Base-by-base conservation (phyloP, 345 rosid species). In the Psidium friedrichsthalianum region DNA sequence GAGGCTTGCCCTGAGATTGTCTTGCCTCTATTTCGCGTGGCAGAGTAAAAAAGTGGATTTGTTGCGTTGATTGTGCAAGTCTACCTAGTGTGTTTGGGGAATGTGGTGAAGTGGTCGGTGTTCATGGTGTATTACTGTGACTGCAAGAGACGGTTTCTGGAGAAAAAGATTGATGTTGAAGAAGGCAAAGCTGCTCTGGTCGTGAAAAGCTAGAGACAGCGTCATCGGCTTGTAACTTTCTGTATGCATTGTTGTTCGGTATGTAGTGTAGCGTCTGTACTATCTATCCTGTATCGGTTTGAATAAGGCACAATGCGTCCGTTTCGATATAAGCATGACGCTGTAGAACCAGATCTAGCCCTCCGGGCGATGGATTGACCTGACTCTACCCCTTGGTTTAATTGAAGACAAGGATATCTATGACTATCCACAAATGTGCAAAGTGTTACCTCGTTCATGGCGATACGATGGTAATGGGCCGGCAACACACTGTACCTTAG, bases 141-240 rank as follows among this genome's bases (percentile, higher is more conserved):
- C 24, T 87, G 90, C 83, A 87, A 89, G 83, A 84, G 56, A 81
- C 29, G 84, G 59, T 53, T 86, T 59, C 78, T 82, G 2, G 85
- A 82, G 82, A 74, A 85, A 56, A 90, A 90, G 84, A 55, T 85
- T 2, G 91, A 90, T 64, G 87, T 42, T 25, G 92, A 85, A 80
- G 74, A 84, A 16, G 88, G 88, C 53, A 78, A 59, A 47, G 76
- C 27, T 16, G 5, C 44, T 64, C 12, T 21, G 10, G 44, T 18
- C 16, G 78, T 16, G 44, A 32, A 64, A 64, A 64, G 24, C 24
- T 64, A 32, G 44, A 64, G 22, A 32, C 44, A 7, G 40, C 2
- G 78, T 64, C 16, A 16, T 16, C 3, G 78, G 78, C 12, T 15
- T 16, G 78, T 64, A 32, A 8, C 8, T 44, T 64, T 64, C 1